These are phyloP conservation scores for Stachybotrys chartarum DNA, from an alignment of 2,329 filamentous ascomycete genomes.

Conservation along the genomic window DNA sequence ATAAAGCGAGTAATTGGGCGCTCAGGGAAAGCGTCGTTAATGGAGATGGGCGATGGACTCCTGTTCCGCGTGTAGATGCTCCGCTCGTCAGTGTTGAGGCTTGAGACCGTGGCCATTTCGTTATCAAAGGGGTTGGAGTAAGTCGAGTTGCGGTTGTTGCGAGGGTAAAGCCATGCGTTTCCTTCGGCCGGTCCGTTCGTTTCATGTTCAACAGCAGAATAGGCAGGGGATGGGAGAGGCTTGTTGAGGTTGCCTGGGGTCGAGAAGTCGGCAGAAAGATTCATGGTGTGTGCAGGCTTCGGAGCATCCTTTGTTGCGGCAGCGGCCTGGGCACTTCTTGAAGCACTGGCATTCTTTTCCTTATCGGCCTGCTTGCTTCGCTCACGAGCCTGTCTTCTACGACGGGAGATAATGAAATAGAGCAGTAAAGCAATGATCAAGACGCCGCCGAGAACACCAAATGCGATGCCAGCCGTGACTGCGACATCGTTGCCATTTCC, in stretches of 20 bases:
- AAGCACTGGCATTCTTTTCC: conserved; percentile 51
- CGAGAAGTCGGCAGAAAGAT: neutral
- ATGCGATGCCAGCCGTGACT: conserved; percentile 72
- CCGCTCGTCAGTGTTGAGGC: conserved; percentile 24
- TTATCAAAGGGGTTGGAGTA: conserved; percentile 63
- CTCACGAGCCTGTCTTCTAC: conserved; percentile 58
- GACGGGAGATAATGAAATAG: conserved; percentile 63
- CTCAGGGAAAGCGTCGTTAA: conserved; percentile 17
- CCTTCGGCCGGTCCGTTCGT: conserved; percentile 9
- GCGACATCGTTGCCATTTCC: conserved; percentile 22
- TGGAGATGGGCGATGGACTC: conserved; percentile 21
- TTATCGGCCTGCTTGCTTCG: conserved; percentile 43
- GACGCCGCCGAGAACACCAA: conserved; percentile 69
- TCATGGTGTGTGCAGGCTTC: neutral
- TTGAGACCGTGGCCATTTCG: neutral
- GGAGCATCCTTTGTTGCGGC: neutral
- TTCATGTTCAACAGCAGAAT: conserved; percentile 1
- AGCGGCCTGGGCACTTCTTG: conserved; percentile 26
- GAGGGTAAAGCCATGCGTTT: conserved; percentile 41
- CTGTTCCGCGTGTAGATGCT: conserved; percentile 9
- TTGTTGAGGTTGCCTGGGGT: neutral
- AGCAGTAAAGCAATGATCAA: conserved; percentile 59
- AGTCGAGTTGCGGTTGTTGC: conserved; percentile 38
- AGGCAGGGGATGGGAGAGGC: neutral
- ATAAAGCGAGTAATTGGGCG: conserved; percentile 2